Base-by-base conservation (phyloP, 2,329 filamentous ascomycete species). In the Blastomyces silverae region DNA sequence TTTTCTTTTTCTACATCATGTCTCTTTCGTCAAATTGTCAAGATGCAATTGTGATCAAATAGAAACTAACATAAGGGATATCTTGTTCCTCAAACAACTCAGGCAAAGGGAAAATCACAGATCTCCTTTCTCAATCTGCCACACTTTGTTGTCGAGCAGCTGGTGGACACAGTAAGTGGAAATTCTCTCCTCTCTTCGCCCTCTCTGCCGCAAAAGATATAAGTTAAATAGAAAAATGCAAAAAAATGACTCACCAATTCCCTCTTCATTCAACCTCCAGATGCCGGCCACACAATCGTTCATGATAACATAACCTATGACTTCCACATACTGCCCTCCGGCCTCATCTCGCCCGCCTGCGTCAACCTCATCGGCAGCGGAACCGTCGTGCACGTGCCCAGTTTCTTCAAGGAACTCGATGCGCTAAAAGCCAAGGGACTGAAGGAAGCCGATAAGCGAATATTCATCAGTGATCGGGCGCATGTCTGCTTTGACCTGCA, bases 211-310 rank as follows among this genome's bases (percentile, higher is more conserved):
- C 13, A 15, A 7, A 7, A 39, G 1, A 4, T 17, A 4, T 3
- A 15, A 46, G 34, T 15, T 58, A 25, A 6, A 2, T 20, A 34
- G n/a, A 34, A 22, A 28, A 44, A 46, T 20, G 0, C 13, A 25
- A 10, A 28, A 28, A 48, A 61, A 22, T 37, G 42, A 61, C 58
- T 48, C 42, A 46, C 44, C 39, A 34, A 44, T 37, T 17, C 11
- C 42, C 28, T 20, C 11, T 34, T 37, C 17, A n/a, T 56, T 56
- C 28, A 11, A 28, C 66, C 25, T 61, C 73, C 71, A 70, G 70
- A 81, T 70, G 79, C 79, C 65, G 79, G 79, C 52, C 79, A 81
- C 70, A 80, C 79, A 55, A 80, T 81, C 65, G 79, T 81, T 63
- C 78, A 79, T 68, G 74, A 79, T 64, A 72, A 75, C 59, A 73